phyloP scores from a whole-genome alignment of 768 basidiomycete genomes.

The Trametes sanguinea region DNA sequence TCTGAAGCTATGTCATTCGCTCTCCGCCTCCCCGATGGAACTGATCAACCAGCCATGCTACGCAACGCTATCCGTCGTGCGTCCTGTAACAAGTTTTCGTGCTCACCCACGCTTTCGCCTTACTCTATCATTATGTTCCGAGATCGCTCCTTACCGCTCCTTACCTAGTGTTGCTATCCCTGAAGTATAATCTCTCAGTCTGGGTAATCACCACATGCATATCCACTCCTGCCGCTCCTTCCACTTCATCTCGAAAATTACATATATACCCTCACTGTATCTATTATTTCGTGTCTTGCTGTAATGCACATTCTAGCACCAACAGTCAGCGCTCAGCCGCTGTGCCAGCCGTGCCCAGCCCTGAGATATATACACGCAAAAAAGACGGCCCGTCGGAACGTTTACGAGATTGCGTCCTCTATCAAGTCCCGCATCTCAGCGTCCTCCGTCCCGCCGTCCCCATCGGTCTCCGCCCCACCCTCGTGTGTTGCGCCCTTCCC shows the following conservation, averaged over 20 bases:
- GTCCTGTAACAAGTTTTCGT: neutral
- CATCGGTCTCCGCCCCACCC: slow-evolving; percentile 19
- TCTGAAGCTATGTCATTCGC: slow-evolving; percentile 29
- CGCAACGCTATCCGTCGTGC: no score
- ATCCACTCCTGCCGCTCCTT: neutral
- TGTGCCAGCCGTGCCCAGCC: no score
- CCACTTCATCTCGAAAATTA: neutral
- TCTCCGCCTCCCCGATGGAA: slow-evolving; percentile 36
- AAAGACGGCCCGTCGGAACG: no score
- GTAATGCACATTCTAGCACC: slow-evolving; percentile 3
- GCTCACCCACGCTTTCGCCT: neutral
- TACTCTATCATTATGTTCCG: slow-evolving; percentile 12
- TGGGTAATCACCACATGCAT: slow-evolving; percentile 8
- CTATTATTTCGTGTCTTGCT: slow-evolving; percentile 10
- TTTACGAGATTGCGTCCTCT: slow-evolving; percentile 18
- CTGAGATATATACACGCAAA: no score
- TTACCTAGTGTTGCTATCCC: slow-evolving; percentile 9
- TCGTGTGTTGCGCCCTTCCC: slow-evolving; percentile 3
- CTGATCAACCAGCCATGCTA: neutral
- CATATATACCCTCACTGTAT: slow-evolving; percentile 19
- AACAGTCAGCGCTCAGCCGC: neutral
- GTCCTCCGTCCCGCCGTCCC: slow-evolving; percentile 11
- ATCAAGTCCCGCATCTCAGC: slow-evolving; percentile 18
- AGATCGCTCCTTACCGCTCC: slow-evolving; percentile 1
- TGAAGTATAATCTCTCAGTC: slow-evolving; percentile 4